Percentiles rank a stretch among this genome's conserved stretches.
phyloP scores from a whole-genome alignment of 495 filamentous ascomycete species.

The Umbilicaria muhlenbergii region DNA sequence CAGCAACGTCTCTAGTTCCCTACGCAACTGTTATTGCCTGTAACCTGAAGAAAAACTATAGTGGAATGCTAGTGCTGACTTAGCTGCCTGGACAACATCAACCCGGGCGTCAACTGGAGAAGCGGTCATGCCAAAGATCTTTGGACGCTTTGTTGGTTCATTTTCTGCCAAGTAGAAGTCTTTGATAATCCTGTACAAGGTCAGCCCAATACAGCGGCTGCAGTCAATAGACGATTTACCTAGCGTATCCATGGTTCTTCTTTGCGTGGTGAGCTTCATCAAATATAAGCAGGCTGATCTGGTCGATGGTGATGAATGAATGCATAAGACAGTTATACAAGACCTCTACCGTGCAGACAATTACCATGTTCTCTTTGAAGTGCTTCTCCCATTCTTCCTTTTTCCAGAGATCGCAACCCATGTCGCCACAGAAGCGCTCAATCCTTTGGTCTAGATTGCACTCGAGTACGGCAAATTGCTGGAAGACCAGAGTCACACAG shows the following conservation, averaged over 20 bases:
- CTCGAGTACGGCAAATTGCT: slow-evolving; percentile 71
- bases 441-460: slow-evolving; percentile 74
- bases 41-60: neutral
- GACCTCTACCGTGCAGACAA: slow-evolving; percentile 89
- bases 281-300: slow-evolving; percentile 85
- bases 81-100: slow-evolving; percentile 52
- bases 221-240: slow-evolving; percentile 20
- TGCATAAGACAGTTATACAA: slow-evolving; percentile 63
- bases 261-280: slow-evolving; percentile 97
- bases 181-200: slow-evolving; percentile 51
- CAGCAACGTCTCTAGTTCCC: slow-evolving; percentile 62
- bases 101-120: slow-evolving; percentile 81
- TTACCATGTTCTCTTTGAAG: slow-evolving; percentile 60
- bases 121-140: slow-evolving; percentile 93
- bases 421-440: slow-evolving; percentile 61
- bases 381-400: slow-evolving; percentile 53
- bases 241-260: slow-evolving; percentile 82
- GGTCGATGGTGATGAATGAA: slow-evolving; percentile 64
- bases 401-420: slow-evolving; percentile 50
- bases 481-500: slow-evolving; percentile 78
- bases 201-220: slow-evolving; percentile 1
- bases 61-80: slow-evolving; percentile 16
- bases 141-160: slow-evolving; percentile 38
- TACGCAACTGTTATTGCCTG: slow-evolving; percentile 14
- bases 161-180: slow-evolving; percentile 53